Evolutionary conservation across 1,284 basidiomycete genomes (phyloP).

Genomic region (Coniophora puteana): DNA sequence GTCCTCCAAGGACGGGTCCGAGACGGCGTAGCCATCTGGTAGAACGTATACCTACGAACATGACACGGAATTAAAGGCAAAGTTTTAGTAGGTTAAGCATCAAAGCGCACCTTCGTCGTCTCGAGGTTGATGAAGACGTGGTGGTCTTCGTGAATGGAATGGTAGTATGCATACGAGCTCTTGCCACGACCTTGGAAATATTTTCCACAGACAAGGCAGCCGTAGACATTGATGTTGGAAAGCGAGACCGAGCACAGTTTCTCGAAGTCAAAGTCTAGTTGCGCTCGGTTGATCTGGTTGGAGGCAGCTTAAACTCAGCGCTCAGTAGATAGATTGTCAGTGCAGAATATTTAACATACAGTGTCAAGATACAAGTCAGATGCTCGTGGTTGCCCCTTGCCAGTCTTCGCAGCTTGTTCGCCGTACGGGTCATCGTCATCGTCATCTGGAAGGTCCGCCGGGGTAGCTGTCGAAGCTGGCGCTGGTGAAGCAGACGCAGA

Average conservation of each 20-base stretch:
- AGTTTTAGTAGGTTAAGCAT: conserved; percentile 9
- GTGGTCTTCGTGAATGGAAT: conserved; percentile 97
- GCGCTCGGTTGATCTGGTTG: conserved; percentile 77
- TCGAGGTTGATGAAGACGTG: conserved; percentile 97
- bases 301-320: conserved; percentile 11
- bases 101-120: conserved; percentile 74
- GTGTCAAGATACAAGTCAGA: conserved; percentile 97
- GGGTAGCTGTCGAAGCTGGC: too few species aligned
- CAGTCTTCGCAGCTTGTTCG: conserved; percentile 30
- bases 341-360: conserved; percentile 40
- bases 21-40: conserved; percentile 96
- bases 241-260: conserved; percentile 96
- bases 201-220: conserved; percentile 97
- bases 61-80: conserved; percentile 13
- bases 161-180: conserved; percentile 92
- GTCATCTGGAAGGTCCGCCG: conserved; percentile 25
- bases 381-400: conserved; percentile 47
- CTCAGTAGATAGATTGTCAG: conserved; percentile 8
- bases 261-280: conserved; percentile 99
- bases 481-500: too few species aligned
- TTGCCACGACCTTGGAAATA: conserved; percentile 98
- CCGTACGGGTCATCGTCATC: conserved; percentile 54
- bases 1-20: conserved; percentile 93
- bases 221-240: conserved; percentile 97
- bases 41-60: conserved; percentile 84